phyloP scores from a whole-genome alignment of 345 rosid genomes.

The Dipteronia sinensis region DNA sequence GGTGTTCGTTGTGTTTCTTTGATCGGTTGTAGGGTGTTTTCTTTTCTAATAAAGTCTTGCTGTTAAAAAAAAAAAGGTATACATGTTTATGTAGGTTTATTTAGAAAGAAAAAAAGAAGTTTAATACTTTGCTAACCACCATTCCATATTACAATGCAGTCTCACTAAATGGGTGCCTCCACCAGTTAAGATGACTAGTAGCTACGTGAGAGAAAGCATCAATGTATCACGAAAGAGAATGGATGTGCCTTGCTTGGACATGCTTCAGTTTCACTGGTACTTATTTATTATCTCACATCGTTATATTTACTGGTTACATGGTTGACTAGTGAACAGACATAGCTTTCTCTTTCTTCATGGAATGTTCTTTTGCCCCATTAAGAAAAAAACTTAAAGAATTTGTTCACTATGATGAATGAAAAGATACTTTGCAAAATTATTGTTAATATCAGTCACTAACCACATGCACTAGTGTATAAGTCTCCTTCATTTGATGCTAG shows the following conservation, averaged over 20 bases:
- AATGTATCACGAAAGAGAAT: conserved; percentile 82
- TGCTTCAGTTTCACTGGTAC: conserved; percentile 99
- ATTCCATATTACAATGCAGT: conserved; percentile 44
- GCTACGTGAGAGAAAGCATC: conserved; percentile 66
- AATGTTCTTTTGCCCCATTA: too few species aligned
- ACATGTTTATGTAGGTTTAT: neutral
- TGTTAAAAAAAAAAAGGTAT: too few species aligned
- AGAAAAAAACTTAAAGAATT: too few species aligned
- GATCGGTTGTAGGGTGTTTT: too few species aligned
- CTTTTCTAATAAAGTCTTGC: too few species aligned
- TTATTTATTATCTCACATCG: neutral
- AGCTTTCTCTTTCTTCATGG: neutral
- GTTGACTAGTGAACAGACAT: neutral
- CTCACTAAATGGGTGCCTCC: conserved; percentile 99
- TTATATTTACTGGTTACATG: neutral
- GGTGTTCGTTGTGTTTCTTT: too few species aligned
- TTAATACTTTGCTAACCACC: conserved; percentile 11
- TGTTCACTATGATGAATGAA: too few species aligned
- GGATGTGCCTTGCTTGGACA: conserved; percentile 91
- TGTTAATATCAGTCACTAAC: too few species aligned
- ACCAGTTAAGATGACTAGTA: conserved; percentile 90
- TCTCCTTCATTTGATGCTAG: too few species aligned
- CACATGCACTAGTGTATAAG: too few species aligned
- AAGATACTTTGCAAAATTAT: too few species aligned
- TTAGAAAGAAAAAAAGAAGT: neutral